Base-by-base conservation (phyloP, 2,329 filamentous ascomycete species). In the Hirsutella rhossiliensis region DNA sequence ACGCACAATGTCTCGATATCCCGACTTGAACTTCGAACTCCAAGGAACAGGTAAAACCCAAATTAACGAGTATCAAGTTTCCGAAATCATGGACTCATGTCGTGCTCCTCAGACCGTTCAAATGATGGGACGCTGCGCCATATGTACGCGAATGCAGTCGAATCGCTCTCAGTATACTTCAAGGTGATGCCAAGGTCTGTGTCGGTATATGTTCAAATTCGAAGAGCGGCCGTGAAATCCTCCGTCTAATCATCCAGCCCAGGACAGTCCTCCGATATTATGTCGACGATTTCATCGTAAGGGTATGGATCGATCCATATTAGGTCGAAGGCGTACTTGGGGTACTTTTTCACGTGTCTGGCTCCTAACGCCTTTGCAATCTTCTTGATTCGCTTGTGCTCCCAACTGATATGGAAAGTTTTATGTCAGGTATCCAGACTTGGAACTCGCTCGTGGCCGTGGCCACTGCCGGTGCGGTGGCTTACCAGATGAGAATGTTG, bases 301-400 rank as follows among this genome's bases (percentile, higher is more conserved):
- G 69, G 65, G 2, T 61, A 61, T 3, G 73, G 72, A 49, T 73
- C 65, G 0, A 69, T 75, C 76, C 76, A 80, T 48, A 80, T 78
- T 15, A 76, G 50, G 50, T 80, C 63, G 42, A 63, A 80, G 2
- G 62, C 56, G 45, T 69, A 64, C 47, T 64, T 60, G 0, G 73
- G 73, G 52, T 80, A 80, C 5, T 58, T 54, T 1, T 69, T 67
- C 0, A 70, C 66, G 50, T 73, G 52, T 8, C 66, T 54, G 43
- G 67, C 72, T 1, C 77, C 78, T 17, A 82, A 55, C 15, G 62
- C 59, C 48, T 72, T 51, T 2, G 66, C 70, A 50, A 81, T 73
- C 47, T 75, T 64, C 30, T 63, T 68, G 40, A 80, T 56, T 17
- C 62, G 60, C 42, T 68, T 62, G 54, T 81, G 77, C 52, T 80